Evolutionary conservation across 2,329 filamentous ascomycete species (phyloP), one percentile per base, ranked within the genome.

Genomic region (Nectriaceae sp.): DNA sequence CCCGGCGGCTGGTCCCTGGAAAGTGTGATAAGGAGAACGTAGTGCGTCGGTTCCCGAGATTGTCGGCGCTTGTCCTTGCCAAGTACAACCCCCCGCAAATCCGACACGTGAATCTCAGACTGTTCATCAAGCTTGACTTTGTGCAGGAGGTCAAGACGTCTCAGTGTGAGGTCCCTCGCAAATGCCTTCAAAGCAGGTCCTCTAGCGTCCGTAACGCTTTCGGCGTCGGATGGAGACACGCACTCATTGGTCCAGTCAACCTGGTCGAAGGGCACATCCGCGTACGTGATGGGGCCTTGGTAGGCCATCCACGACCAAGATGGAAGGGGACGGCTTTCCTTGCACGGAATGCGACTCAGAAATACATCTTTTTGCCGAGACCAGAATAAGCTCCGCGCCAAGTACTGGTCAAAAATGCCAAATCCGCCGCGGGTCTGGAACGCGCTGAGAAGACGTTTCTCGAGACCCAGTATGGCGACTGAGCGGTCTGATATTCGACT

Each of bases 381-480:
- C 47, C 47, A 50, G 11, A 50, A 5, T 2, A 50, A 40, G 10
- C 44, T 47, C 0, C 47, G 43, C 11, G 22, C 39, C 3, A 52
- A 40, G 19, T 39, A 49, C 5, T 24, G 3, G 2, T 67, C 59
- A 22, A 72, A 67, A 2, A 72, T 44, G 0, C 70, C 69, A 33
- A 55, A 68, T 0, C 56, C 63, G 2, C 65, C 69, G 4, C 40
- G 45, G 0, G 59, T 57, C 0, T 47, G 29, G 4, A 70, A 56
- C 1, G 55, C 53, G 0, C 19, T 19, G 1, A 61, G 41, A 2
- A 71, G 47, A 0, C 65, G 57, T 8, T 59, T 59, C 36, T 70
- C 59, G 0, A 72, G 54, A 1, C 66, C 69, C 1, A 49, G 57
- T n/a, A n/a, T n/a, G n/a, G n/a, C n/a, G n/a, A n/a, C n/a, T n/a